Evolutionary conservation across 2,329 filamentous ascomycete species (phyloP).

Genomic region (Alternaria gaisen): DNA sequence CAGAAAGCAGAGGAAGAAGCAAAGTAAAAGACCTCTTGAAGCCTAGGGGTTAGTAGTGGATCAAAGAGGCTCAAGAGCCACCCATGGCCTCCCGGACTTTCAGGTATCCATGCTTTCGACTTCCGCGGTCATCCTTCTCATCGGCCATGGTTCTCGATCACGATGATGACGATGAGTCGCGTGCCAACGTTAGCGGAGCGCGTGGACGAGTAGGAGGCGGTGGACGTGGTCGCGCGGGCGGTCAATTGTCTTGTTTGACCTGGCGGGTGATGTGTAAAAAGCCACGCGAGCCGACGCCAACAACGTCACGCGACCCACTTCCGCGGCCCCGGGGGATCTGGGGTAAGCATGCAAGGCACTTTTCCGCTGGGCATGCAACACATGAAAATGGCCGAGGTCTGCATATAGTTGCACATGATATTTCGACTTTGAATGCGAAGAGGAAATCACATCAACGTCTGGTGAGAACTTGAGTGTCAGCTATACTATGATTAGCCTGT

Average conservation of each 20-base stretch:
- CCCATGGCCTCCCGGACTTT: background rate
- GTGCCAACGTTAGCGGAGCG: conserved; percentile 16
- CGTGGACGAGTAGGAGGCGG: conserved; percentile 17
- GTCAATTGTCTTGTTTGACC: conserved; percentile 14
- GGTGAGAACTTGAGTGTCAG: background rate
- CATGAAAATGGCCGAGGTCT: background rate
- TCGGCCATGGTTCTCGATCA: conserved; percentile 3
- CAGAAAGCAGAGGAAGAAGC: background rate
- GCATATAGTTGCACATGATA: background rate
- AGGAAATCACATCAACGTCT: background rate
- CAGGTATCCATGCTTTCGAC: background rate
- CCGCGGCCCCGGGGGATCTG: conserved; percentile 8
- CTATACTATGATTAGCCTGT: background rate
- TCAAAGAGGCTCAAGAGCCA: conserved; percentile 8
- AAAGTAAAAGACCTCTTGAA: background rate
- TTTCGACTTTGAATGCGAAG: background rate
- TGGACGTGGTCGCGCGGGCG: conserved; percentile 13
- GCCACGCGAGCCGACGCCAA: conserved; percentile 17
- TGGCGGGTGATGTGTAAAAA: conserved; percentile 20
- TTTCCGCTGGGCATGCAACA: conserved; percentile 6
- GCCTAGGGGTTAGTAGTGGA: conserved; percentile 6
- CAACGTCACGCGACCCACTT: conserved; percentile 22
- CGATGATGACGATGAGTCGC: conserved; percentile 15
- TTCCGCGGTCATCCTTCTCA: conserved; percentile 7
- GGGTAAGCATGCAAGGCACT: conserved; percentile 21